Base-by-base conservation (phyloP, 1,284 basidiomycete genomes). In the Rhodotorula sp. region DNA sequence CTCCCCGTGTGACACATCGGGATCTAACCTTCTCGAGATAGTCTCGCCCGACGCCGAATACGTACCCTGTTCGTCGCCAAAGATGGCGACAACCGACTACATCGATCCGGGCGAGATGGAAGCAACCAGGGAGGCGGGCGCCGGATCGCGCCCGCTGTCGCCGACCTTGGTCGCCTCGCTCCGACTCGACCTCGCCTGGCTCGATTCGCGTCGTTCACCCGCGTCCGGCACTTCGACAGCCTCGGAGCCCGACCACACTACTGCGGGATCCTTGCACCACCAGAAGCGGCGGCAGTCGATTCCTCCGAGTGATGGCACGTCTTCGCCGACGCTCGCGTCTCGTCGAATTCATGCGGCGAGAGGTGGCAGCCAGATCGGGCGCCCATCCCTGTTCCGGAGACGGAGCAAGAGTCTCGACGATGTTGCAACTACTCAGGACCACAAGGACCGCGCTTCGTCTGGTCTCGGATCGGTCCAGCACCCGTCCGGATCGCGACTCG, bases 341-440 rank as follows among this genome's bases (percentile, higher is more conserved):
- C 64, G 69, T 29, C 51, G 71, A 0, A 55, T 73, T 15, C 51
- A 58, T 61, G 29, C 61, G 48, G 37, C 55, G 29, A 54, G 26
- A 12, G 24, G 29, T 22, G 20, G 14, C 6, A 12, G 37, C 6
- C 33, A 33, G 33, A 33, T 33, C 33, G 33, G 33, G 37, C 33
- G 69, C 6, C 69, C 69, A 17, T 59, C 66, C 12, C 33, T 70
- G 6, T 60, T 64, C 5, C 46, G 63, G 37, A 48, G 68, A 30
- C 29, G 71, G 33, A 69, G 67, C 53, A 66, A 61, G 42, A 72
- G 71, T n/a, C 65, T 72, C 33, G 71, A 72, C 48, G 70, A 69
- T 15, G 66, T n/a, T 14, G 29, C 48, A 10, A 22, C n/a, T 6
- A 22, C n/a, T 6, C 33, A 30, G 12, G 46, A 62, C n/a, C n/a